Evolutionary conservation across 208 protist genomes (phyloP), one percentile per base, ranked within the genome.

Genomic region (Leishmania turanica): DNA sequence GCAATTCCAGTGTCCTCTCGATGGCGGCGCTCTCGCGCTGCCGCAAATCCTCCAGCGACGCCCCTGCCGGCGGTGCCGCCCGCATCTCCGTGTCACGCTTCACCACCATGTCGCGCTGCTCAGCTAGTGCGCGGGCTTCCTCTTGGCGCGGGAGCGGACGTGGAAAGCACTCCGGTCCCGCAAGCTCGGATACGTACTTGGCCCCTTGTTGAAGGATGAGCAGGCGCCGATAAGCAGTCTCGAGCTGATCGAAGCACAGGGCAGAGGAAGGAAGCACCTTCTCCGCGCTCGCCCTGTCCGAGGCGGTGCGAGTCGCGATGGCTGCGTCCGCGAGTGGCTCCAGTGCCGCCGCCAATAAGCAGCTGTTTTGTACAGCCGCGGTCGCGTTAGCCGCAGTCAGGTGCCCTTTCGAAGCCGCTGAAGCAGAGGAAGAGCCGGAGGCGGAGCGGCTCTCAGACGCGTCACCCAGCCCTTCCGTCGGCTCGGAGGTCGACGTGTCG

Each of bases 141-240:
- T 91, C 78, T 73, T 79, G 71, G 79, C 89, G 82, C 15, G 94
- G 94, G 62, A 97, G 87, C 66, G 78, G 69, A 56, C 24, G 37
- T 11, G 84, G 84, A 47, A 87, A 87, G 72, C 56, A 62, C 42
- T 70, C 51, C 21, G 81, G 65, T 8, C 84, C 80, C 11, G 77
- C 71, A 3, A 77, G 77, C 58, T 84, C 66, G 34, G 78, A 68
- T 5, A 76, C 71, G 66, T 82, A 82, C 64, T 84, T 60, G 65
- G 80, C 66, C 21, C 80, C 84, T 37, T 77, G 42, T 68, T 84
- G 80, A 3, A 87, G 65, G 17, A 80, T 31, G 17, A 84, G 80
- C 24, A 87, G 71, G 37, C 75, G 77, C 62, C 81, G 84, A 66
- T 84, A 87, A 13, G 84, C 80, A 53, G 42, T 47, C 77, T 87